Percentiles rank a stretch among this genome's conserved stretches.
Conservation (phyloP, 768 basidiomycete species). For the Phallus indusiatus region DNA sequence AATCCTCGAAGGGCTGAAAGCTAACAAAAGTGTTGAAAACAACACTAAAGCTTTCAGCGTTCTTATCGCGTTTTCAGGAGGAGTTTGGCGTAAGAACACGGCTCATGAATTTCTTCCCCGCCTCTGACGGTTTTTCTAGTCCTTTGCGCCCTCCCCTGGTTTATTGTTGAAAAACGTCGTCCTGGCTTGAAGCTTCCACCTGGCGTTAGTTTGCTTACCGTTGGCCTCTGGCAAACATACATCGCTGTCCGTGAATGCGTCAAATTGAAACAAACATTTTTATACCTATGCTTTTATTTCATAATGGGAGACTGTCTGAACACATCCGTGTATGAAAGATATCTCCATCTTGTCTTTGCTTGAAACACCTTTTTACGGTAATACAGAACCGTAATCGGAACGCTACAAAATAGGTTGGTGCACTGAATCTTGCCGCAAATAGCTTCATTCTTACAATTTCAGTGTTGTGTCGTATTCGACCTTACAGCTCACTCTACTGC, state of each 20-base stretch:
- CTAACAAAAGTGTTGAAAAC: conserved; percentile 52
- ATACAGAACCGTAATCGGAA: conserved; percentile 56
- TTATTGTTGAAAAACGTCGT: conserved; percentile 55
- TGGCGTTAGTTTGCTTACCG: conserved; percentile 44
- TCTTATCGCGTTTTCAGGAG: conserved; percentile 71
- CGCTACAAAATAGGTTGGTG: conserved; percentile 57
- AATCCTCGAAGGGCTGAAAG: conserved; percentile 57
- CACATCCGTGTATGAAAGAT: conserved; percentile 52
- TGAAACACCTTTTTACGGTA: not conserved
- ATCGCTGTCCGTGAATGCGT: conserved; percentile 55
- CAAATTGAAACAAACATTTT: conserved; percentile 61
- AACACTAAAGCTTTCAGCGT: conserved; percentile 70
- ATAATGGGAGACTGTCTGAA: conserved; percentile 73
- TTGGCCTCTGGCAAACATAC: conserved; percentile 62
- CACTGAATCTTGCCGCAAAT: not conserved
- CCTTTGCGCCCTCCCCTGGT: conserved; percentile 64
- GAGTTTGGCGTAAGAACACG: conserved; percentile 51
- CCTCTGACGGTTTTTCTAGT: conserved; percentile 27
- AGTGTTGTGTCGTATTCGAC: conserved; percentile 68
- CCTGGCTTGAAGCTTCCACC: conserved; percentile 54
- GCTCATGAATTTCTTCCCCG: not conserved
- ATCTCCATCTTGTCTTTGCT: not conserved
- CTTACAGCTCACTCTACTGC: conserved; percentile 53
- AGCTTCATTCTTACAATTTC: not conserved
- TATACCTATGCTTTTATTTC: conserved; percentile 69